phyloP scores from a whole-genome alignment of 2,329 filamentous ascomycete genomes.

The Diaporthe aspalathi region DNA sequence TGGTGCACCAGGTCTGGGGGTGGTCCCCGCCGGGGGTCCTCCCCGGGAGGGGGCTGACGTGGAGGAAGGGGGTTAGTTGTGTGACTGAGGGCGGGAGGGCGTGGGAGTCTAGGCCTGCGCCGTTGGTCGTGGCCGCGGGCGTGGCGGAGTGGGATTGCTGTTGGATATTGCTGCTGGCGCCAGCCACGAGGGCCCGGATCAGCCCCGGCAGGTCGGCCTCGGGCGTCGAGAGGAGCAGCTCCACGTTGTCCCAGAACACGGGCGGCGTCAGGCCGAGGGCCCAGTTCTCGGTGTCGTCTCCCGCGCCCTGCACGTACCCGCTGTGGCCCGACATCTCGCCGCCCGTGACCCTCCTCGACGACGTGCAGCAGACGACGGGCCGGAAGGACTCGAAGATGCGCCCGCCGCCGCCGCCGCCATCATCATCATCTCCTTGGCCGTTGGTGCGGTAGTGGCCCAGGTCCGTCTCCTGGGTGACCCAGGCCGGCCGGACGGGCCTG shows the following conservation, averaged over 20 bases:
- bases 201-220: constrained; percentile 72
- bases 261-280: constrained; percentile 80
- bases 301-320: constrained; percentile 93
- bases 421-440: constrained; percentile 40
- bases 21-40: background rate
- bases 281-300: constrained; percentile 96
- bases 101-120: background rate
- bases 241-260: constrained; percentile 81
- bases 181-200: constrained; percentile 59
- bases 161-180: constrained; percentile 28
- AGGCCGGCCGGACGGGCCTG: constrained; percentile 82
- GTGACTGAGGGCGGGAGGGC: constrained; percentile 24
- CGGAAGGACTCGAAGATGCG: constrained; percentile 69
- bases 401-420: background rate
- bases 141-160: background rate
- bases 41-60: constrained; percentile 42
- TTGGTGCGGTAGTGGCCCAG: constrained; percentile 52
- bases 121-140: background rate
- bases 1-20: constrained; percentile 49
- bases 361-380: constrained; percentile 86
- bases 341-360: constrained; percentile 77
- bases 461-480: constrained; percentile 79
- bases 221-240: constrained; percentile 67
- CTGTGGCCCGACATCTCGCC: constrained; percentile 71
- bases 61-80: constrained; percentile 42